A percentile compares a stretch with the other conserved stretches of the same genome.
These are phyloP conservation scores for Usnea hakonensis DNA, from an alignment of 495 filamentous ascomycete genomes.

Conservation along the genomic window DNA sequence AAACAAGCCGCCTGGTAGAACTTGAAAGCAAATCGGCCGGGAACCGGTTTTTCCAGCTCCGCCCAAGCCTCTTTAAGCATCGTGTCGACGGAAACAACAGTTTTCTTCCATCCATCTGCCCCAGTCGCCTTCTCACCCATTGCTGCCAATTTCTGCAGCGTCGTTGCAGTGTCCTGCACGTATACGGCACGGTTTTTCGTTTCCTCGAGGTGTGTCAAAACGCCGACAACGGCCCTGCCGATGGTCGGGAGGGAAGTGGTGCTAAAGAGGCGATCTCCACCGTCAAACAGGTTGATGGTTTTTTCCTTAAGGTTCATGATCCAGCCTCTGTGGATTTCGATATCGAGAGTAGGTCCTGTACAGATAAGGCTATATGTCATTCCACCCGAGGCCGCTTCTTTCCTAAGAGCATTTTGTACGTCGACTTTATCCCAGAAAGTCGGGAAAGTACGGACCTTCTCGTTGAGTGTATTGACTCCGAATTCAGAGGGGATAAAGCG, in stretches of 20 bases:
- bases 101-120: constrained; percentile 28
- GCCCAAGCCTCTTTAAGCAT: constrained; percentile 37
- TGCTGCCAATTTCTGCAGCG: constrained; percentile 48
- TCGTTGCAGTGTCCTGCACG: constrained; percentile 43
- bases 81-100: constrained; percentile 31
- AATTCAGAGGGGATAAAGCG: constrained; percentile 44
- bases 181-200: constrained; percentile 48
- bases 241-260: constrained; percentile 42
- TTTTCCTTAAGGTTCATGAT: constrained; percentile 39
- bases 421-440: constrained; percentile 43
- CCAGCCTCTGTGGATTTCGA: constrained; percentile 37
- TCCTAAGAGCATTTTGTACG: constrained; percentile 41
- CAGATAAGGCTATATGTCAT: constrained; percentile 47
- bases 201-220: constrained; percentile 45
- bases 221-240: constrained; percentile 41
- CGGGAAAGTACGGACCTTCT: constrained; percentile 30
- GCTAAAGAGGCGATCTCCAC: constrained; percentile 44
- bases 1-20: constrained; percentile 19
- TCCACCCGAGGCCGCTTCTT: constrained; percentile 30
- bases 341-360: constrained; percentile 46
- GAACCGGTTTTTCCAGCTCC: constrained; percentile 26
- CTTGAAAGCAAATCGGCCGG: constrained; percentile 24
- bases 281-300: constrained; percentile 43
- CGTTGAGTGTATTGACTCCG: constrained; percentile 32
- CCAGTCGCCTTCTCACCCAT: constrained; percentile 44